phyloP scores from a whole-genome alignment of 805 yeast species.

The Teunomyces cretensis region DNA sequence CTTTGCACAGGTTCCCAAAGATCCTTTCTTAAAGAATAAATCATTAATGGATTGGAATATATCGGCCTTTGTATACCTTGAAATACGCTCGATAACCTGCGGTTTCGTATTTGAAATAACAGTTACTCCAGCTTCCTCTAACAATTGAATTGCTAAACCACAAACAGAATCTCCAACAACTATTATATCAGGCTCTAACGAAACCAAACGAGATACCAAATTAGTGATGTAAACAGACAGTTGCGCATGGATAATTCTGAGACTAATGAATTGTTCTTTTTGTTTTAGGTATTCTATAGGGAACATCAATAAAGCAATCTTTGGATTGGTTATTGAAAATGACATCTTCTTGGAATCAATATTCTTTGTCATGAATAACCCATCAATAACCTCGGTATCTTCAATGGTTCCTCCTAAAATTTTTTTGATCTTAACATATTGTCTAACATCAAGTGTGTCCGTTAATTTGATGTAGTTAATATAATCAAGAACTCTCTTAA shows the following conservation, averaged over 20 bases:
- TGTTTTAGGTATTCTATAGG: constrained; percentile 82
- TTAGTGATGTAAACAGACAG: constrained; percentile 83
- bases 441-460: constrained; percentile 81
- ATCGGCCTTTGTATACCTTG: constrained; percentile 80
- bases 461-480: constrained; percentile 64
- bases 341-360: constrained; percentile 83
- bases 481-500: constrained; percentile 51
- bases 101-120: constrained; percentile 82
- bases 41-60: constrained; percentile 84
- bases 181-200: constrained; percentile 75
- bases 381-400: constrained; percentile 62
- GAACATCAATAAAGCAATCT: constrained; percentile 79
- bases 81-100: constrained; percentile 73
- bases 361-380: constrained; percentile 80
- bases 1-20: constrained; percentile 68
- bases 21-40: constrained; percentile 58
- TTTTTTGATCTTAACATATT: constrained; percentile 82
- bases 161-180: constrained; percentile 78
- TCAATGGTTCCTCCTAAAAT: constrained; percentile 71
- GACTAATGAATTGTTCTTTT: constrained; percentile 76
- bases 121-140: constrained; percentile 73
- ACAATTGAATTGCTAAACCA: constrained; percentile 72
- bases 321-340: constrained; percentile 58
- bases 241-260: constrained; percentile 82
- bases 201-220: constrained; percentile 72